phyloP scores from a whole-genome alignment of 2,329 filamentous ascomycete genomes.

The Dissoconium aciculare region DNA sequence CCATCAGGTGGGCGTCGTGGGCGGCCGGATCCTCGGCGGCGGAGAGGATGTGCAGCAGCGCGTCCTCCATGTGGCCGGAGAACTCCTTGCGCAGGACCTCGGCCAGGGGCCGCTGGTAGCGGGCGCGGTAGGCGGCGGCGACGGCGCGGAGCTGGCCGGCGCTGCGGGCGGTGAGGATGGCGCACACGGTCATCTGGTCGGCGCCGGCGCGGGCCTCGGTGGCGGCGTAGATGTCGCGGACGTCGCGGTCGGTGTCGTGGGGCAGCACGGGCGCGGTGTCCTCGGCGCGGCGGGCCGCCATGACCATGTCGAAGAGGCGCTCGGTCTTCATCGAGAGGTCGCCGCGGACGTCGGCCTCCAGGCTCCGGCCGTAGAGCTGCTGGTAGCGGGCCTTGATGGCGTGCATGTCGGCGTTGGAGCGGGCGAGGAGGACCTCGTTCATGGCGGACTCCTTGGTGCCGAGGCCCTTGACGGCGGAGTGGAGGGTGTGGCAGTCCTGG shows the following conservation, averaged over 20 bases:
- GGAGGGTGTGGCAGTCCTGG: slow-evolving; percentile 57
- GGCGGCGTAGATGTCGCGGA: slow-evolving; percentile 60
- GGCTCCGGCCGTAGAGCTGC: slow-evolving; percentile 46
- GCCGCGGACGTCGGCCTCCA: slow-evolving; percentile 58
- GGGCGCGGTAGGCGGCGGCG: slow-evolving; percentile 54
- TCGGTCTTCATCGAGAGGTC: slow-evolving; percentile 81
- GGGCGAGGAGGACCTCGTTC: slow-evolving; percentile 69
- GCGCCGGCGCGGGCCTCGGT: slow-evolving; percentile 52
- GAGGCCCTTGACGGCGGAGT: slow-evolving; percentile 57
- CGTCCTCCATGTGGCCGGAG: slow-evolving; percentile 81
- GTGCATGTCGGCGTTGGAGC: slow-evolving; percentile 73
- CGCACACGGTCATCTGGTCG: slow-evolving; percentile 63
- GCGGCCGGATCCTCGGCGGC: slow-evolving; percentile 66
- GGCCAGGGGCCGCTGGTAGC: slow-evolving; percentile 56
- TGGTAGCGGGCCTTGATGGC: slow-evolving; percentile 74
- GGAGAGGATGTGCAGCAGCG: slow-evolving; percentile 64
- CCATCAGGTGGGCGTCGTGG: slow-evolving; percentile 68
- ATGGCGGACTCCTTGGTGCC: slow-evolving; percentile 79
- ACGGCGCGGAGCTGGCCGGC: slow-evolving; percentile 78
- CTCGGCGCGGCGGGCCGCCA: slow-evolving; percentile 59
- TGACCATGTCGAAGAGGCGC: slow-evolving; percentile 67
- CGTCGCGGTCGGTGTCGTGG: slow-evolving; percentile 59
- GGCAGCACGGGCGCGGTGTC: slow-evolving; percentile 61
- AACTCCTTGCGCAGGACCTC: slow-evolving; percentile 68
- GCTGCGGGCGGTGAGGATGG: slow-evolving; percentile 59